Base-by-base conservation (phyloP, 129 eudicot species). In the Apium graveolens region DNA sequence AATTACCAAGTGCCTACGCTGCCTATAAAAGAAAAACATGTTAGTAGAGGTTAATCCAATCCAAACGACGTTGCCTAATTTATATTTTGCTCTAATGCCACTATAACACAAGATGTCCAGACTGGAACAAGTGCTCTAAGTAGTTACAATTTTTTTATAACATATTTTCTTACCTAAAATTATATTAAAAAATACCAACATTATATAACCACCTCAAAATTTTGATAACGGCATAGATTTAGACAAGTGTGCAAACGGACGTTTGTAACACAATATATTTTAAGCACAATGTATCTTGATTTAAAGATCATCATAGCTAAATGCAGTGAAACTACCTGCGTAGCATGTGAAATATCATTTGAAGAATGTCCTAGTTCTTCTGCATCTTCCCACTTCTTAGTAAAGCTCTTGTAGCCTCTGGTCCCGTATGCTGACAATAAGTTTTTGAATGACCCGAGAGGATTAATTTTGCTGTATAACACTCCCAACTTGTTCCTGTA, bases 311-410 rank as follows among this genome's bases (percentile, higher is more conserved):
- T n/a, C n/a, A n/a, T n/a, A n/a, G n/a, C n/a, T n/a, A n/a, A n/a
- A n/a, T n/a, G 32, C 66, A 62, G 35, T 16, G 11, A 5, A 2
- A 70, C 4, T 46, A 45, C n/a, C 84, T 76, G 81, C 5, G 55
- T 72, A 27, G 32, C 76, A 44, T 69, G 79, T 18, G 55, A 65
- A 46, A 70, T 62, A 75, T 80, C 70, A 32, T 70, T 76, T 0
- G 49, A 21, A 48, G 81, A 76, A 65, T 84, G 87, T 76, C 63
- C 27, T 73, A 80, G 79, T 60, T 84, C 87, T 45, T 84, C 87
- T 34, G 81, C 84, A 77, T 80, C 84, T 77, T 84, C 81, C 77
- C 45, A 78, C 75, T 83, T 80, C 81, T 84, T 84, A 5, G 70
- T 77, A 53, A n/a, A n/a, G n/a, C n/a, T n/a, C n/a, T n/a, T n/a